Evolutionary conservation across 352 stramenopile species (phyloP).

Genomic region (Globisporangium middletonii): DNA sequence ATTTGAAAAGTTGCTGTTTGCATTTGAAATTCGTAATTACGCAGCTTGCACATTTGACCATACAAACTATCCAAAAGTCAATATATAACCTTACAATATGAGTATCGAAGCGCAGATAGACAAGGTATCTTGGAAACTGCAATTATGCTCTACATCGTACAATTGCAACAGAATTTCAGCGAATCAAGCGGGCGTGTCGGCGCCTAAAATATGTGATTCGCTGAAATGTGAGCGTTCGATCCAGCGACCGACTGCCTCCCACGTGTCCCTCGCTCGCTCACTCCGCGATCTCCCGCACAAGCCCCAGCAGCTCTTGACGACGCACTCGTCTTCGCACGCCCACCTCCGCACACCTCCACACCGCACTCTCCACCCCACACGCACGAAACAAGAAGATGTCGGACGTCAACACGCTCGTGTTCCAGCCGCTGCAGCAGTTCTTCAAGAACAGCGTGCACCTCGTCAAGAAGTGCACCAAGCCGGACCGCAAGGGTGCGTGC

Average conservation of each 20-base stretch:
- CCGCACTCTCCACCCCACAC: background rate
- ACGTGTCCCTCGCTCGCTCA: constrained; percentile 13
- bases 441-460: constrained; percentile 97
- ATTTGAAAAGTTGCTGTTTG: background rate
- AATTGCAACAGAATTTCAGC: background rate
- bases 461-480: constrained; percentile 99
- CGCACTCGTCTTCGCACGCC: background rate
- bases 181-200: background rate
- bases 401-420: constrained; percentile 90
- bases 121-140: constrained; percentile 5
- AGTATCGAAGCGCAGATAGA: background rate
- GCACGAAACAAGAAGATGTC: constrained; percentile 49
- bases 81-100: background rate
- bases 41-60: background rate
- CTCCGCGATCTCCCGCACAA: constrained; percentile 13
- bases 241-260: background rate
- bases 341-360: background rate
- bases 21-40: background rate
- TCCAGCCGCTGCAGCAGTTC: constrained; percentile 96
- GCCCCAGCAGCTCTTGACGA: constrained; percentile 2
- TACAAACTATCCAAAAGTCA: background rate
- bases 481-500: constrained; percentile 93
- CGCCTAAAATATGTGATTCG: constrained; percentile 4
- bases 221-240: background rate
- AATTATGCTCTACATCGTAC: background rate